Evolutionary conservation across 2,329 filamentous ascomycete genomes (phyloP), one percentile per base, ranked within the genome.

Genomic region (Achaetomium macrosporum): DNA sequence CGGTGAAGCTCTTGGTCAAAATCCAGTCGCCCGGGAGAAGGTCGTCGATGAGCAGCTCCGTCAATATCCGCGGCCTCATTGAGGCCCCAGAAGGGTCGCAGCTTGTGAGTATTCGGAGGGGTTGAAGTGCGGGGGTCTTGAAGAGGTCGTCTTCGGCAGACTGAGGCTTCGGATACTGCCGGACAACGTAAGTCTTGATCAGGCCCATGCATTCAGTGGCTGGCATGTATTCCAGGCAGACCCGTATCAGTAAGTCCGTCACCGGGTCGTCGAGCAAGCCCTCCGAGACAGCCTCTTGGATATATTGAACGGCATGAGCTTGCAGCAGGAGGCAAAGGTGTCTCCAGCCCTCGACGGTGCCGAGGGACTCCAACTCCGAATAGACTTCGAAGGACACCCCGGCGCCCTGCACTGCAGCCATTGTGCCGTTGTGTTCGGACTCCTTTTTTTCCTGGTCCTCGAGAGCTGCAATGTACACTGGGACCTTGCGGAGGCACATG

Each of bases 401-500:
- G 16, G 70, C 65, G 7, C 62, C 63, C n/a, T 69, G 63, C 15
- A 71, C 58, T 0, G 64, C 63, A 11, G 68, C 68, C 15, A 65
- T 60, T 0, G 67, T 69, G 2, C 71, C 73, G 12, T 66, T 65
- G 39, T 68, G 59, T 47, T 72, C 67, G 4, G 71, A 65, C 17
- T 74, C 68, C 12, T 64, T 58, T 30, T 63, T 62, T 47, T 75
- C 70, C 65, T 69, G 69, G 1, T 64, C 63, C 51, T 78, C 72
- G n/a, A 77, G 71, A 31, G 70, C 68, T 1, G 66, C 61, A 31
- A 79, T 73, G 56, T 74, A 78, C 15, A 67, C 66, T 1, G 77
- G 77, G 13, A 81, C 66, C 54, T 69, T 72, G 48, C 71, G 68
- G 6, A 81, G 66, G 52, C 75, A 77, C 70, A 76, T 74, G 17